phyloP scores from a whole-genome alignment of 2,329 filamentous ascomycete species.

The Botrytis cinerea region DNA sequence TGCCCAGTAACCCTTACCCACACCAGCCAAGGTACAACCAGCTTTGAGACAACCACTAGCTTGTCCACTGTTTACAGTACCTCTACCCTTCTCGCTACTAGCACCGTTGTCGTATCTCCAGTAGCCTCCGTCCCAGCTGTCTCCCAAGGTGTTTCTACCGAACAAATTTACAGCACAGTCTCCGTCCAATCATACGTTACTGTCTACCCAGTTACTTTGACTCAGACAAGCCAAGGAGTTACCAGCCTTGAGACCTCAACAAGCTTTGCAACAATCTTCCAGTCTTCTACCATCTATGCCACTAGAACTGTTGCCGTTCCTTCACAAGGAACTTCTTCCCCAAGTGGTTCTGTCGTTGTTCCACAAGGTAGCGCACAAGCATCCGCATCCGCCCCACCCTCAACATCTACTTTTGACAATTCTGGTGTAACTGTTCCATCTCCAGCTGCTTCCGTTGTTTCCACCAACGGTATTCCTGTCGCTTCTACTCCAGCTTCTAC shows the following conservation, averaged over 20 bases:
- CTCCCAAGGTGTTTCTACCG: neutral
- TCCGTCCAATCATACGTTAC: neutral
- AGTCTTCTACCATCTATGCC: neutral
- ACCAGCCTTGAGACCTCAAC: slow-evolving; percentile 5
- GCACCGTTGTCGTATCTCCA: neutral
- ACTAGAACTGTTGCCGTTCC: neutral
- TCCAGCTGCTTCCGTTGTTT: neutral
- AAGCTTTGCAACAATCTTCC: neutral
- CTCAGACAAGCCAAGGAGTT: neutral
- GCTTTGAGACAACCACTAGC: slow-evolving; percentile 5
- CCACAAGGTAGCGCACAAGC: slow-evolving; percentile 7
- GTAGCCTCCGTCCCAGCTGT: neutral
- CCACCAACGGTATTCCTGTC: neutral
- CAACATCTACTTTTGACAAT: neutral
- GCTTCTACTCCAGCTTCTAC: slow-evolving; percentile 1
- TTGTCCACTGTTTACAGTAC: slow-evolving; percentile 3
- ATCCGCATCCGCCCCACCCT: neutral
- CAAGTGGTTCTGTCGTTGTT: neutral
- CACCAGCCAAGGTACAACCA: slow-evolving; percentile 5
- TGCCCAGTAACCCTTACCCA: slow-evolving; percentile 10
- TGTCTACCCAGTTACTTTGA: slow-evolving; percentile 2
- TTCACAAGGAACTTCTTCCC: slow-evolving; percentile 1
- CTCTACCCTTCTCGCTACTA: neutral
- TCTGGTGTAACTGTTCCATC: slow-evolving; percentile 1
- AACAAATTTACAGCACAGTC: slow-evolving; percentile 7